Conservation (phyloP, 306 rosid genomes). For the Cucurbita argyrosperma region DNA sequence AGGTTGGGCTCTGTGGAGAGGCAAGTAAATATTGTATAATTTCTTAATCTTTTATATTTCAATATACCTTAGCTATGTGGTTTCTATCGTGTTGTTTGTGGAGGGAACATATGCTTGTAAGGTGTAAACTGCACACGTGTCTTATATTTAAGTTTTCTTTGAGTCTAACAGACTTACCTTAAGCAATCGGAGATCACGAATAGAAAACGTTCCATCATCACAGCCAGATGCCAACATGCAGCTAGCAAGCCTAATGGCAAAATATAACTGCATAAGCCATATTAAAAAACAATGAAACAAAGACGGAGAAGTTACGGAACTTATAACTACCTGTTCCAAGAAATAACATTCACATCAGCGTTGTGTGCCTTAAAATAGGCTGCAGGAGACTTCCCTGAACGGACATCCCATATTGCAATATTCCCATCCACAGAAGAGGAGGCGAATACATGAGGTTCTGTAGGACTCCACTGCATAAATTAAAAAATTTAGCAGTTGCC, state of each 20-base stretch:
- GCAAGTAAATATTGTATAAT: neutral
- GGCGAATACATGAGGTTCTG: conserved; percentile 61
- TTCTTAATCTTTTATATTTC: neutral
- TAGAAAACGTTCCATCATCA: conserved; percentile 88
- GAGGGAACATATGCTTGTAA: neutral
- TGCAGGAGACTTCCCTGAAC: conserved; percentile 51
- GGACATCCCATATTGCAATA: conserved; percentile 82
- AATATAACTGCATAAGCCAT: neutral
- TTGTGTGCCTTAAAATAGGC: conserved; percentile 57
- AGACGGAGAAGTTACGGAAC: conserved; percentile 1
- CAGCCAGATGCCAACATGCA: conserved; percentile 95
- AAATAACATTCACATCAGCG: conserved; percentile 89
- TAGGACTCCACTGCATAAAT: conserved; percentile 97
- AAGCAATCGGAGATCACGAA: conserved; percentile 80
- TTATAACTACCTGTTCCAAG: conserved; percentile 73
- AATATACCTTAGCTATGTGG: neutral
- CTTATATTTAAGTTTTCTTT: neutral
- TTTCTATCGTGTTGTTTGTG: neutral
- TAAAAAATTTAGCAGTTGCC: conserved; percentile 2
- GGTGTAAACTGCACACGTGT: neutral
- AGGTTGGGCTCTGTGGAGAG: neutral
- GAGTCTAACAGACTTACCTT: conserved; percentile 27
- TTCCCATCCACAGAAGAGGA: conserved; percentile 80
- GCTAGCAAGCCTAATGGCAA: conserved; percentile 47
- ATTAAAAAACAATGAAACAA: neutral